Evolutionary conservation across 305 asterid species (phyloP).

Genomic region (Nicotiana rustica): DNA sequence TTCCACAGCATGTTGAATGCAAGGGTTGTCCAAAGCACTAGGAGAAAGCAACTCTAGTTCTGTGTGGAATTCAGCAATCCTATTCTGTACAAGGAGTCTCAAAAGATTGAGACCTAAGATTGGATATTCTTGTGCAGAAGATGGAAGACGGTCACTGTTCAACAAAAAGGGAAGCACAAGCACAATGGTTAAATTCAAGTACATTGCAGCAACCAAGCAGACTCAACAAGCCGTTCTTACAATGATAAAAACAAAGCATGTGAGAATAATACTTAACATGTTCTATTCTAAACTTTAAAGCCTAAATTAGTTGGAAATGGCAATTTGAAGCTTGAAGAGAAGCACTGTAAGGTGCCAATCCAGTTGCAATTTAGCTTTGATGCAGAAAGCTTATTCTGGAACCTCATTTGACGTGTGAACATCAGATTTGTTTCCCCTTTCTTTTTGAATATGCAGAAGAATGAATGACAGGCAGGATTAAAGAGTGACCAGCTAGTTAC

Average conservation of each 20-base stretch:
- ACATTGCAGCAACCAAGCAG: neutral
- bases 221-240: neutral
- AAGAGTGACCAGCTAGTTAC: conserved; percentile 46
- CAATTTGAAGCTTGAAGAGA: too few relatives aligned
- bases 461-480: neutral
- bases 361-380: too few relatives aligned
- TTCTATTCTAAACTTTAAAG: neutral
- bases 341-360: too few relatives aligned
- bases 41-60: conserved; percentile 89
- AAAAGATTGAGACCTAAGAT: conserved; percentile 96
- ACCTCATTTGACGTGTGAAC: neutral
- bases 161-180: conserved; percentile 40
- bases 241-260: neutral
- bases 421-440: neutral
- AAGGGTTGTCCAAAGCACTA: conserved; percentile 84
- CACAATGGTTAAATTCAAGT: conserved; percentile 24
- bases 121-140: conserved; percentile 89
- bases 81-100: conserved; percentile 96
- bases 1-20: conserved; percentile 95
- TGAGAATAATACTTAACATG: neutral
- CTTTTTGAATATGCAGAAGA: neutral
- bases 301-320: too few relatives aligned
- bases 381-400: neutral
- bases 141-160: conserved; percentile 76
- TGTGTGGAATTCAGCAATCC: conserved; percentile 97